Percentiles rank a stretch among this genome's conserved stretches.
These are phyloP conservation scores for Cornus kousa DNA, from an alignment of 148 eudicot species.

Conservation along the genomic window DNA sequence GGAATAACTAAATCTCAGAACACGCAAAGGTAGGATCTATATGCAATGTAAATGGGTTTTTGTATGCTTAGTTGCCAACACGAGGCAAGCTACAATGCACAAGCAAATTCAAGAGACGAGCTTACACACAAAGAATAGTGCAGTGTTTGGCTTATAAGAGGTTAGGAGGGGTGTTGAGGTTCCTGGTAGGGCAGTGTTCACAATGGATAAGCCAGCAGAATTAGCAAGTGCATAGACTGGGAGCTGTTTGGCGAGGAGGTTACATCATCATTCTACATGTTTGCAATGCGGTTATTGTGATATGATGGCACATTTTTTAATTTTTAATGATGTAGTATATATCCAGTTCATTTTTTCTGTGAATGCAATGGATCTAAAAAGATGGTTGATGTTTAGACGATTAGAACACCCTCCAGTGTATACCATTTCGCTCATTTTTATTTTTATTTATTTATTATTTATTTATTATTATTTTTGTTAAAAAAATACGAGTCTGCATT, in stretches of 20 bases:
- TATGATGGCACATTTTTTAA: background rate
- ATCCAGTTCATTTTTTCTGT: constrained; percentile 15
- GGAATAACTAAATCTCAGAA: constrained; percentile 25
- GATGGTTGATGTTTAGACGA: background rate
- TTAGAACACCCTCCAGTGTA: background rate
- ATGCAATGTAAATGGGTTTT: constrained; percentile 13
- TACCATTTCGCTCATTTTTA: background rate
- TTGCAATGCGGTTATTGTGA: too few species aligned
- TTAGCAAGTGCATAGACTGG: background rate
- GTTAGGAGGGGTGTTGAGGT: background rate
- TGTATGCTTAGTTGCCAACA: constrained; percentile 13
- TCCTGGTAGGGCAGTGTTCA: background rate
- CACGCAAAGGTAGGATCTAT: background rate
- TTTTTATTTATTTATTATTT: too few species aligned
- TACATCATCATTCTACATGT: background rate
- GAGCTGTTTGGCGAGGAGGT: constrained; percentile 1
- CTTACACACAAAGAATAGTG: background rate
- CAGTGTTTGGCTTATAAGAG: background rate
- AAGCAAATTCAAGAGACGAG: background rate
- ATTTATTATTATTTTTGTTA: too few species aligned
- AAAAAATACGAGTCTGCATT: background rate
- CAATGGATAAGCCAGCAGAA: background rate
- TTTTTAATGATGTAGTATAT: background rate
- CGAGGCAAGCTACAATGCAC: background rate
- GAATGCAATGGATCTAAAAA: constrained; percentile 17